These are phyloP conservation scores for Pichia exigua DNA, from an alignment of 805 yeast genomes.

Conservation along the genomic window DNA sequence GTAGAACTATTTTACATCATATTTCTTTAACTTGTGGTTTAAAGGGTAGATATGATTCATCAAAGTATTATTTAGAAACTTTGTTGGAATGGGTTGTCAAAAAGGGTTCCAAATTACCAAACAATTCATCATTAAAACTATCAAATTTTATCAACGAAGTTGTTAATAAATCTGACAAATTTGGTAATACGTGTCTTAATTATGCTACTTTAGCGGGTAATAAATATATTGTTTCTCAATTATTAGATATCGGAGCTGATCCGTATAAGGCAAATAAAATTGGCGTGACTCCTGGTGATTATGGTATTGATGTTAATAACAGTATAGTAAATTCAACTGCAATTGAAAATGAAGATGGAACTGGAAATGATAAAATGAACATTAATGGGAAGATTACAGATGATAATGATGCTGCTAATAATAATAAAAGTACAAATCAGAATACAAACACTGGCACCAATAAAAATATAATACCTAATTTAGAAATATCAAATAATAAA, in stretches of 20 bases:
- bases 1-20: slow-evolving; percentile 81
- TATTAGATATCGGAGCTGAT: slow-evolving; percentile 85
- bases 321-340: not conserved
- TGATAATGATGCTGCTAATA: not conserved
- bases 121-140: slow-evolving; percentile 38
- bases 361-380: not conserved
- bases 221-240: slow-evolving; percentile 67
- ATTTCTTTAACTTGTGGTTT: slow-evolving; percentile 75
- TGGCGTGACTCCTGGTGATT: slow-evolving; percentile 81
- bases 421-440: not conserved
- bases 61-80: slow-evolving; percentile 64
- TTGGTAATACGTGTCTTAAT: slow-evolving; percentile 93
- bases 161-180: slow-evolving; percentile 82
- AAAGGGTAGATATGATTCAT: slow-evolving; percentile 63
- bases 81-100: slow-evolving; percentile 71
- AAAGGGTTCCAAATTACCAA: slow-evolving; percentile 38
- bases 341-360: not conserved
- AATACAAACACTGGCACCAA: not conserved
- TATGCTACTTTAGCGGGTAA: slow-evolving; percentile 88
- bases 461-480: not conserved
- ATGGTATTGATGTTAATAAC: slow-evolving; percentile 50
- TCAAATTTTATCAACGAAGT: slow-evolving; percentile 57
- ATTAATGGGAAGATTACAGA: not conserved
- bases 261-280: slow-evolving; percentile 71
- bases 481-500: not conserved